phyloP scores from a whole-genome alignment of 2,329 filamentous ascomycete species.

The Calonectria pteridis region DNA sequence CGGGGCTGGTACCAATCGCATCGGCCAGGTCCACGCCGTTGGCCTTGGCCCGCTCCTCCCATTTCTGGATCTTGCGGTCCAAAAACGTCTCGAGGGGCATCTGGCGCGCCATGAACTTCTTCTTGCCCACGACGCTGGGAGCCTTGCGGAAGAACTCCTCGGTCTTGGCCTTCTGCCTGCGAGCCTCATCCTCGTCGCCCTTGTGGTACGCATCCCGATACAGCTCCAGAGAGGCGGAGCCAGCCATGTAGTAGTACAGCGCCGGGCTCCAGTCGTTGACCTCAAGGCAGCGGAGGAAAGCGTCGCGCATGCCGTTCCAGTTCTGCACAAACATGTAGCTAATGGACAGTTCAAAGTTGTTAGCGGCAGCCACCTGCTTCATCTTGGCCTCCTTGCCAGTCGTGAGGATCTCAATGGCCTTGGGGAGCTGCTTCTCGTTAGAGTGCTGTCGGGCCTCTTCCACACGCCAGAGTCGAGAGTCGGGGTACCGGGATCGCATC shows the following conservation, averaged over 20 bases:
- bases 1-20: conserved; percentile 82
- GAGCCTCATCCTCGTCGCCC: conserved; percentile 58
- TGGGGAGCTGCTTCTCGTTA: conserved; percentile 73
- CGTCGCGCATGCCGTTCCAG: conserved; percentile 79
- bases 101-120: conserved; percentile 89
- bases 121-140: conserved; percentile 82
- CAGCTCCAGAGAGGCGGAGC: conserved; percentile 80
- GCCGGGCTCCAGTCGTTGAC: conserved; percentile 93
- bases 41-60: conserved; percentile 81
- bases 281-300: conserved; percentile 80
- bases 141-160: conserved; percentile 79
- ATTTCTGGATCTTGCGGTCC: conserved; percentile 85
- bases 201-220: conserved; percentile 73
- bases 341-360: conserved; percentile 86
- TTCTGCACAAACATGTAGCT: conserved; percentile 83
- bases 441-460: conserved; percentile 86
- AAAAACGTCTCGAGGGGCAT: conserved; percentile 92
- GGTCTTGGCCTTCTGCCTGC: conserved; percentile 71
- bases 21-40: conserved; percentile 79
- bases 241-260: conserved; percentile 91
- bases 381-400: conserved; percentile 75
- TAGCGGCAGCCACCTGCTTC: conserved; percentile 88
- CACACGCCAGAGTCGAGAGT: conserved; percentile 86
- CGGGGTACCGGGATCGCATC: conserved; percentile 84
- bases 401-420: conserved; percentile 75